phyloP scores from a whole-genome alignment of 1,284 basidiomycete genomes.

The Leucoagaricus sp. region DNA sequence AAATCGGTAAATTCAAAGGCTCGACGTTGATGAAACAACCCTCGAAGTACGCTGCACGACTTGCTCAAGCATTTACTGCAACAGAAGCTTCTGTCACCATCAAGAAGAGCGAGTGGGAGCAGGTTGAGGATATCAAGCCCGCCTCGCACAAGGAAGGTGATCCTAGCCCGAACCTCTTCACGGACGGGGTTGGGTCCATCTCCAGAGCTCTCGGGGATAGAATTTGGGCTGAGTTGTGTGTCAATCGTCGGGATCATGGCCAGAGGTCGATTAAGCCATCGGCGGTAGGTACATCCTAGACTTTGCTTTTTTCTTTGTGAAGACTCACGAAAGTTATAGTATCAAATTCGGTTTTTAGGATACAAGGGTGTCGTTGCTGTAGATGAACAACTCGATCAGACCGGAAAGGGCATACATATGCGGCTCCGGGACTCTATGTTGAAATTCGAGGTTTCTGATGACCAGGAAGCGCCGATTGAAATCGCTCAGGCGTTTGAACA shows the following conservation, averaged over 20 bases:
- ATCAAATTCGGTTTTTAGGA: conserved; percentile 63
- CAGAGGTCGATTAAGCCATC: conserved; percentile 46
- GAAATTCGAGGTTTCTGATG: conserved; percentile 63
- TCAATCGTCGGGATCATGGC: conserved; percentile 38
- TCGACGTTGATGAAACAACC: conserved; percentile 55
- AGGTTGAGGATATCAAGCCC: conserved; percentile 51
- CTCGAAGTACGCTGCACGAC: conserved; percentile 77
- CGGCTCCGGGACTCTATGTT: conserved; percentile 70
- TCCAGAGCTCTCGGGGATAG: conserved; percentile 54
- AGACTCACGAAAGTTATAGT: conserved; percentile 7
- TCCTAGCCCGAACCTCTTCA: conserved; percentile 42
- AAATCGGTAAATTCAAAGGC: conserved; percentile 63
- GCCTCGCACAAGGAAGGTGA: not conserved
- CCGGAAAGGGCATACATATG: conserved; percentile 47
- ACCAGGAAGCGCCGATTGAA: conserved; percentile 61
- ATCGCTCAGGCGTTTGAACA: conserved; percentile 64
- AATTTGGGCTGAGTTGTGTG: conserved; percentile 59
- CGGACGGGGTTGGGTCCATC: conserved; percentile 80
- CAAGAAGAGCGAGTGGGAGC: conserved; percentile 55
- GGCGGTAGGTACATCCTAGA: conserved; percentile 45
- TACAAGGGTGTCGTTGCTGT: conserved; percentile 76
- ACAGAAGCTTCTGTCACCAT: conserved; percentile 73
- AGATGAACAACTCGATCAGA: conserved; percentile 49
- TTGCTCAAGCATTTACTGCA: conserved; percentile 82
- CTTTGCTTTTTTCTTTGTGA: not conserved